Base-by-base conservation (phyloP, 495 filamentous ascomycete genomes). In the Podospora tetraspora region DNA sequence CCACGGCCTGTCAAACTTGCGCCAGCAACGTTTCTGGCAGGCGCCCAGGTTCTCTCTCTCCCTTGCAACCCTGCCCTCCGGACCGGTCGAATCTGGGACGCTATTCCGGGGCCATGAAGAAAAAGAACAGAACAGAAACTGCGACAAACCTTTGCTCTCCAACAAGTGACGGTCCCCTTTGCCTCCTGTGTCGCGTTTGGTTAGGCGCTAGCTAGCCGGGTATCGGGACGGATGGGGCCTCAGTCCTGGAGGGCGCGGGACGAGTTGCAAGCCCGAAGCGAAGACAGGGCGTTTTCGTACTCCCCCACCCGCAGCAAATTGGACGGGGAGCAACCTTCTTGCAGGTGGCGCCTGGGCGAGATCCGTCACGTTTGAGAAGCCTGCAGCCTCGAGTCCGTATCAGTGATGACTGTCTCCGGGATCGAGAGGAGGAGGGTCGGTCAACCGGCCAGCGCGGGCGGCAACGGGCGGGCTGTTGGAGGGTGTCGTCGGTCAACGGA, bases 281-380 rank as follows among this genome's bases (percentile, higher is more conserved):
- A 61, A 57, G 29, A 43, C 29, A 59, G 56, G 61, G 67, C 62
- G 57, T 64, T 64, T 64, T 63, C 64, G 67, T 69, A 29, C 62
- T 64, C 57, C 67, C 67, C 61, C 67, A 68, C 62, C 64, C 64
- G 67, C 67, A 69, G 67, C 25, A 52, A 60, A 52, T 56, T 59
- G 30, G 30, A 61, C 22, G 58, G 65, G 25, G 65, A 30, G 59
- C n/a, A 60, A 21, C 62, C 32, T 37, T 60, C 23, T 23, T 25
- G 63, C 60, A 57, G 64, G 61, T 61, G 65, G 65, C 57, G 65
- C 65, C 65, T 52, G 60, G 57, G 52, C 65, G 58, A 61, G 57
- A n/a, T 66, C 58, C 21, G 65, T 66, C 58, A 27, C 58, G 34
- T 61, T 60, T 66, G 65, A 66, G 57, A 59, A 56, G 7, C 58